Evolutionary conservation across 805 yeast genomes (phyloP).

Genomic region (Candida chilensis): DNA sequence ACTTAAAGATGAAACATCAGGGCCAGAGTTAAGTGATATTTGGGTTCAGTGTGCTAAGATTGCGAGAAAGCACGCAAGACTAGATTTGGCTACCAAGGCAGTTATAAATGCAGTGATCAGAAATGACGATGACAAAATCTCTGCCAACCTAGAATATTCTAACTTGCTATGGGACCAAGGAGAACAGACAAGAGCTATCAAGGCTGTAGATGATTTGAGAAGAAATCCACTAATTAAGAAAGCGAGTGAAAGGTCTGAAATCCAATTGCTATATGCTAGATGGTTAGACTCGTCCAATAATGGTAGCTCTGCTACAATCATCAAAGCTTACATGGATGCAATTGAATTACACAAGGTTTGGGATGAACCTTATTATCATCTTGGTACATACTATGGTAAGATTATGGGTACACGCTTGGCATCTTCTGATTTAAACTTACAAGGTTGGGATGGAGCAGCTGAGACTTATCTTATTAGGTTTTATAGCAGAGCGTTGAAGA

Average conservation of each 20-base stretch:
- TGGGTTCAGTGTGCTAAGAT: conserved; percentile 53
- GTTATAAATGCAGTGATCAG: conserved; percentile 50
- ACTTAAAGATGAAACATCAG: conserved; percentile 15
- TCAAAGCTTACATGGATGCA: conserved; percentile 58
- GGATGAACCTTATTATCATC: conserved; percentile 74
- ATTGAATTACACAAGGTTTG: conserved; percentile 44
- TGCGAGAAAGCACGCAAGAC: conserved; percentile 58
- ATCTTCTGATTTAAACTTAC: conserved; percentile 4
- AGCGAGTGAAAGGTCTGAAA: conserved; percentile 19
- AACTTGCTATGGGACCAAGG: conserved; percentile 85
- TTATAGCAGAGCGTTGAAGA: conserved; percentile 50
- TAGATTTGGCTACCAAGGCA: conserved; percentile 64
- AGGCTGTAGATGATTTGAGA: conserved; percentile 34
- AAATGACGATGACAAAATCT: conserved; percentile 22
- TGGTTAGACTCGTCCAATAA: conserved; percentile 88
- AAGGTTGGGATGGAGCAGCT: conserved; percentile 31
- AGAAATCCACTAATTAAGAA: conserved; percentile 4
- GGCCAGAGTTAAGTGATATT: conserved; percentile 41
- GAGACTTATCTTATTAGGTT: conserved; percentile 46
- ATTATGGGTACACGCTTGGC: conserved; percentile 58
- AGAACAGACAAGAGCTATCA: conserved; percentile 76
- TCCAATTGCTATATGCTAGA: conserved; percentile 71
- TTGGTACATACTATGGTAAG: conserved; percentile 75
- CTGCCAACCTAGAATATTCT: conserved; percentile 68
- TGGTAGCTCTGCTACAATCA: conserved; percentile 65